Conservation (phyloP, 75 land plant genomes). For the Picea glauca region DNA sequence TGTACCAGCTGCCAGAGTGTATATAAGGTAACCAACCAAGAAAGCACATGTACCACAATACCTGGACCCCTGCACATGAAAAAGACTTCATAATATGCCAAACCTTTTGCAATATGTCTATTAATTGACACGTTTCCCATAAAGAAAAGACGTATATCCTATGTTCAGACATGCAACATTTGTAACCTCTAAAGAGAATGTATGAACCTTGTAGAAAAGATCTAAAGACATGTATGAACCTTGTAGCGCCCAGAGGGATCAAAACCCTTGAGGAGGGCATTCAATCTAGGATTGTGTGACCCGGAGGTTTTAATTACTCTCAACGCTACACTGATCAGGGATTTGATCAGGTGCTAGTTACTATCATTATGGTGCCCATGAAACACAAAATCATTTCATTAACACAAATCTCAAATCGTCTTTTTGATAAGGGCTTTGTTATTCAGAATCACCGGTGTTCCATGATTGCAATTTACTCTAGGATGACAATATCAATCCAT, state of each 20-base stretch:
- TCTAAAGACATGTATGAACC: background rate
- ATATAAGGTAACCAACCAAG: conserved; percentile 8
- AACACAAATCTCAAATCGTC: background rate
- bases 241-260: too few relatives aligned
- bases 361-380: too few relatives aligned
- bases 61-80: conserved; percentile 14
- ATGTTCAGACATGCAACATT: background rate
- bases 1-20: conserved; percentile 14
- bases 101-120: too few relatives aligned
- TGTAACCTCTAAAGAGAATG: background rate
- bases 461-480: background rate
- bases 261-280: too few relatives aligned
- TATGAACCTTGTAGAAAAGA: background rate
- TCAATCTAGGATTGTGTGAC: too few relatives aligned
- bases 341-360: too few relatives aligned
- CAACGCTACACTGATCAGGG: background rate
- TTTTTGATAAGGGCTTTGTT: background rate
- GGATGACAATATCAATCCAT: too few relatives aligned
- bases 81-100: background rate
- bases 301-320: too few relatives aligned
- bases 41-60: background rate
- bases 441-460: too few relatives aligned
- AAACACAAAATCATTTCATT: background rate
- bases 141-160: background rate
- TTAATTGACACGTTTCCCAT: background rate